Conservation (phyloP, 202 grass and related monocot species). For the Carex arenaria region DNA sequence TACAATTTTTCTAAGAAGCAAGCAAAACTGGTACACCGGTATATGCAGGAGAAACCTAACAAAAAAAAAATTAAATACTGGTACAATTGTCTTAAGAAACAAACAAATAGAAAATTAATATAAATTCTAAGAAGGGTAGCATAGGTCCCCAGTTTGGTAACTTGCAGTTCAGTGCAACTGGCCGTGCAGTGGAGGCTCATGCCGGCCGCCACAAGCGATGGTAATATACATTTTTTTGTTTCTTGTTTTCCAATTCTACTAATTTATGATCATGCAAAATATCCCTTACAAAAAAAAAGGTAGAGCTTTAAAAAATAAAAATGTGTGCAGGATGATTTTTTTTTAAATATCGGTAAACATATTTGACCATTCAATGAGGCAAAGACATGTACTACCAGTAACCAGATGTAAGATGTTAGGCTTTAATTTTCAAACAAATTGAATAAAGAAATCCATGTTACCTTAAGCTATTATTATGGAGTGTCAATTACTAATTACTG, state of each 20-base stretch:
- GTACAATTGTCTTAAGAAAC: too few species aligned
- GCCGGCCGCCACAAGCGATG: slow-evolving; percentile 26
- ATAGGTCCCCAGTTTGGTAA: too few species aligned
- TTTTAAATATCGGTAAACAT: background rate
- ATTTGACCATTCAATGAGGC: background rate
- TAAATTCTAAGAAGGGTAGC: too few species aligned
- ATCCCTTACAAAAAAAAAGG: background rate
- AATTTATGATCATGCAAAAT: background rate
- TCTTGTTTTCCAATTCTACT: background rate
- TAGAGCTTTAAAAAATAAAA: too few species aligned
- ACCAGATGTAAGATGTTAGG: background rate
- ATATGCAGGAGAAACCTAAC: too few species aligned
- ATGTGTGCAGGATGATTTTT: background rate
- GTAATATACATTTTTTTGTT: slow-evolving; percentile 3
- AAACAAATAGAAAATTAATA: too few species aligned
- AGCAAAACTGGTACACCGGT: too few species aligned
- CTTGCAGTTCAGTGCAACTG: background rate
- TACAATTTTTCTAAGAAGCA: too few species aligned
- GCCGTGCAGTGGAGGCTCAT: slow-evolving; percentile 27
- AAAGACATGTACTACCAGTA: too few species aligned
- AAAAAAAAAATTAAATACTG: too few species aligned
- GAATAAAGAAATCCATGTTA: background rate
- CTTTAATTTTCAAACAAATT: background rate
- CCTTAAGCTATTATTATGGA: background rate
- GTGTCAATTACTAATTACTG: background rate